phyloP scores from a whole-genome alignment of 2,329 filamentous ascomycete genomes.

The Aspergillus sp. region DNA sequence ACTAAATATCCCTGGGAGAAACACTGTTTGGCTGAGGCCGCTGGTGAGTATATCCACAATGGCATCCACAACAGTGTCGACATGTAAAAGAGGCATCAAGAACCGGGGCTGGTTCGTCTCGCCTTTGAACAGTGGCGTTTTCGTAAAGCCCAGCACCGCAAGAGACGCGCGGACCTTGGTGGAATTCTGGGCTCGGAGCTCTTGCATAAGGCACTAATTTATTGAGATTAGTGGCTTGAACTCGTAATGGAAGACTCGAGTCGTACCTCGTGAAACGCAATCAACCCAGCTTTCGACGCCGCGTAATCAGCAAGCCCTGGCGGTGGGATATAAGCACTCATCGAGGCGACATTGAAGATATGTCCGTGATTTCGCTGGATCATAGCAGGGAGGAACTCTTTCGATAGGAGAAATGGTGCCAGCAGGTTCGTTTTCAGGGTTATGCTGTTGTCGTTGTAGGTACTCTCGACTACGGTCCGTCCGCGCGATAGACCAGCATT shows the following conservation, averaged over 20 bases:
- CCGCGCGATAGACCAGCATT: constrained; percentile 22
- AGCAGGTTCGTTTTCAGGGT: constrained; percentile 23
- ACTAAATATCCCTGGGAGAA: constrained; percentile 20
- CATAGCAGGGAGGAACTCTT: constrained; percentile 25
- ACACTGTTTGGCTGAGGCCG: constrained; percentile 18
- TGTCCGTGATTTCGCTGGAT: constrained; percentile 24
- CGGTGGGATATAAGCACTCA: constrained; percentile 26
- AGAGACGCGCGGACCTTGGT: constrained; percentile 21
- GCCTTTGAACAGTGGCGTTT: constrained; percentile 25
- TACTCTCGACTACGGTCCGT: constrained; percentile 10
- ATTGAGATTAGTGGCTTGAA: neutral
- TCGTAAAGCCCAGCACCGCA: constrained; percentile 23
- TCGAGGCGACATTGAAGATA: constrained; percentile 23
- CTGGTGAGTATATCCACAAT: constrained; percentile 23
- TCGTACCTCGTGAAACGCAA: constrained; percentile 23
- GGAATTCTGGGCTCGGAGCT: constrained; percentile 16
- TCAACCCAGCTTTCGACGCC: constrained; percentile 25
- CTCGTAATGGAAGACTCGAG: neutral
- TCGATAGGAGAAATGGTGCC: constrained; percentile 20
- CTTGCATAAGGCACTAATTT: constrained; percentile 12
- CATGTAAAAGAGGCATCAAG: constrained; percentile 23
- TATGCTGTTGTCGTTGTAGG: constrained; percentile 19
- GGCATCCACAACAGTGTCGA: constrained; percentile 24
- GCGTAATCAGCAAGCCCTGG: constrained; percentile 24
- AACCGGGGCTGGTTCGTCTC: constrained; percentile 25